A percentile compares a stretch with the other conserved stretches of the same genome.
Conservation (phyloP, 1,284 basidiomycete genomes). For the Vanrija humicola region DNA sequence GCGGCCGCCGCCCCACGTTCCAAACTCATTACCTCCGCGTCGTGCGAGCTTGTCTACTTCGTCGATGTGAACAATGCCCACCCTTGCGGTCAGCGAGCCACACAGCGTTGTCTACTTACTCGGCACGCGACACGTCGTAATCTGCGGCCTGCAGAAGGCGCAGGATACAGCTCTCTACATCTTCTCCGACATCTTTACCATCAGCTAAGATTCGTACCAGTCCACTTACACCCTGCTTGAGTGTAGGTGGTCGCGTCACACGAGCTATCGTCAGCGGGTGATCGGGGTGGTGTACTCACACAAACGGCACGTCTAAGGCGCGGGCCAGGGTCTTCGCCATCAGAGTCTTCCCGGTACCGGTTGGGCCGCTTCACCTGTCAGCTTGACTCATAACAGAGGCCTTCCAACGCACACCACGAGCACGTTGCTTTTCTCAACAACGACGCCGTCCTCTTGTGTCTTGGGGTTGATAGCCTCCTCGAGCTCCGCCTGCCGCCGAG, state of each 20-base stretch:
- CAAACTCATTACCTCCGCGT: conserved; percentile 58
- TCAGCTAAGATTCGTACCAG: conserved; percentile 9
- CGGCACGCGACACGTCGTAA: conserved; percentile 68
- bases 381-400: neutral
- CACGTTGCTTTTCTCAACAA: conserved; percentile 90
- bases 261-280: conserved; percentile 29
- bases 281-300: conserved; percentile 53
- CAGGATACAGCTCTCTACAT: conserved; percentile 84
- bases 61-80: conserved; percentile 92
- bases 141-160: conserved; percentile 79
- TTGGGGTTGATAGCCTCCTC: conserved; percentile 11
- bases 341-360: conserved; percentile 71
- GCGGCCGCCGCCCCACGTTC: conserved; percentile 57
- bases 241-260: conserved; percentile 52
- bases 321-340: conserved; percentile 78
- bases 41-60: conserved; percentile 88
- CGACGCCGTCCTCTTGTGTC: conserved; percentile 19
- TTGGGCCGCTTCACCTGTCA: conserved; percentile 41
- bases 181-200: conserved; percentile 78
- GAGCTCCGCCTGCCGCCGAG: conserved; percentile 15
- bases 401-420: conserved; percentile 64
- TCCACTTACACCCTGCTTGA: conserved; percentile 49
- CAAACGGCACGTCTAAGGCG: conserved; percentile 86
- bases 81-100: conserved; percentile 51
- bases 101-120: conserved; percentile 27